phyloP scores from a whole-genome alignment of 2,329 filamentous ascomycete genomes.

The Aspergillus sp. region DNA sequence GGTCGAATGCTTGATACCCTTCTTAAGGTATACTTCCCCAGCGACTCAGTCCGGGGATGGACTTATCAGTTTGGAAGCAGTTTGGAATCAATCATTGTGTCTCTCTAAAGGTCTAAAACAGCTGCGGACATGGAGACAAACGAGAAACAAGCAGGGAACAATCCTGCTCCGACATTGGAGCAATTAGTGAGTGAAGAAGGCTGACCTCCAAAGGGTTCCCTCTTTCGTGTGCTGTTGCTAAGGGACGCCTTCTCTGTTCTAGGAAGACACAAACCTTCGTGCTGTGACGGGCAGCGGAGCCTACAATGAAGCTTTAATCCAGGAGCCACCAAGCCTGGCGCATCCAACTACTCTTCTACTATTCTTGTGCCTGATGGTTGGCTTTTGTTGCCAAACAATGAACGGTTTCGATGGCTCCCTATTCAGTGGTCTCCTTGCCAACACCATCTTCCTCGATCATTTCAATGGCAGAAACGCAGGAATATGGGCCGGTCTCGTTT shows the following conservation, averaged over 20 bases:
- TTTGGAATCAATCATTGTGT: neutral
- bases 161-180: neutral
- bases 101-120: neutral
- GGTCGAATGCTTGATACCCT: neutral
- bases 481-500: slow-evolving; percentile 45
- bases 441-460: slow-evolving; percentile 44
- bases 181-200: neutral
- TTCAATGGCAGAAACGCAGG: slow-evolving; percentile 44
- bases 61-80: too few species aligned
- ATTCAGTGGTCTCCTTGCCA: slow-evolving; percentile 52
- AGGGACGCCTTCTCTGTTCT: neutral
- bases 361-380: neutral
- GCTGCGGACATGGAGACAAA: neutral
- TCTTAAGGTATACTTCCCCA: neutral
- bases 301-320: slow-evolving; percentile 1
- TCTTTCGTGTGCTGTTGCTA: neutral
- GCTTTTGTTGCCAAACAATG: slow-evolving; percentile 2
- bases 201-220: neutral
- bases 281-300: neutral
- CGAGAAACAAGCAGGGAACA: neutral
- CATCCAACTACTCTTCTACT: neutral
- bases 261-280: neutral
- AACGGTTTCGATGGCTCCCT: slow-evolving; percentile 51
- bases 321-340: neutral
- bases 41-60: neutral